These are phyloP conservation scores for Echinosophora koreensis DNA, from an alignment of 306 rosid species.

Conservation along the genomic window DNA sequence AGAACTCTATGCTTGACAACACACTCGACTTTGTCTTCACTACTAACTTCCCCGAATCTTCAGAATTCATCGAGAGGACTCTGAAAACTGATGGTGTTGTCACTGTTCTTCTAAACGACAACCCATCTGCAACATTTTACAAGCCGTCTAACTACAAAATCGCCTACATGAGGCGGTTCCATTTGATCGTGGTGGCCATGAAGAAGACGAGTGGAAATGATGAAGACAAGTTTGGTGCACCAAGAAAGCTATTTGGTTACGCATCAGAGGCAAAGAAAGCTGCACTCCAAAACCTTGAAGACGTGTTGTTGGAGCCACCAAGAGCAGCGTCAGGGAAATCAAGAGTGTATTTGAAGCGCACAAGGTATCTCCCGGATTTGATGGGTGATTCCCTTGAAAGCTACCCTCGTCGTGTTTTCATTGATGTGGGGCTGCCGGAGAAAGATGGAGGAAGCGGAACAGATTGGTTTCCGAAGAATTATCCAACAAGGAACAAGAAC, in stretches of 20 bases:
- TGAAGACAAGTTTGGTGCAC: conserved; percentile 2
- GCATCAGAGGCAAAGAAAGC: conserved; percentile 61
- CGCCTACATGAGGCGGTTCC: conserved; percentile 54
- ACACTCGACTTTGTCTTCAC: conserved; percentile 57
- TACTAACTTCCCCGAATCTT: conserved; percentile 40
- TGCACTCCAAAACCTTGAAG: conserved; percentile 74
- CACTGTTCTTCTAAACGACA: conserved; percentile 25
- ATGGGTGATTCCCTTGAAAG: conserved; percentile 77
- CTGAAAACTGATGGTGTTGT: conserved; percentile 57
- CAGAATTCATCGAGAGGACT: conserved; percentile 55
- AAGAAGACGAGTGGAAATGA: conserved; percentile 44
- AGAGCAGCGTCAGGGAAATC: conserved; percentile 73
- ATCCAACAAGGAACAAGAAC: conserved; percentile 73
- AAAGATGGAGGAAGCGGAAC: conserved; percentile 62
- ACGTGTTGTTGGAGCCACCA: conserved; percentile 84
- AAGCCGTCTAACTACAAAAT: conserved; percentile 53
- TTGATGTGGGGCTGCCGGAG: conserved; percentile 67
- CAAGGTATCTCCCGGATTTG: conserved; percentile 70
- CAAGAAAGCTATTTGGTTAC: conserved; percentile 51
- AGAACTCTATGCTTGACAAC: conserved; percentile 28
- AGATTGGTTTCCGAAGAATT: conserved; percentile 62
- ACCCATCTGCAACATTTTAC: conserved; percentile 2
- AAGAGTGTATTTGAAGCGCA: conserved; percentile 57
- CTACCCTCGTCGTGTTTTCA: conserved; percentile 75
- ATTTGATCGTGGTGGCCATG: conserved; percentile 56